Base-by-base conservation (phyloP, 2,329 filamentous ascomycete species). In the Phialemoniopsis sp. region DNA sequence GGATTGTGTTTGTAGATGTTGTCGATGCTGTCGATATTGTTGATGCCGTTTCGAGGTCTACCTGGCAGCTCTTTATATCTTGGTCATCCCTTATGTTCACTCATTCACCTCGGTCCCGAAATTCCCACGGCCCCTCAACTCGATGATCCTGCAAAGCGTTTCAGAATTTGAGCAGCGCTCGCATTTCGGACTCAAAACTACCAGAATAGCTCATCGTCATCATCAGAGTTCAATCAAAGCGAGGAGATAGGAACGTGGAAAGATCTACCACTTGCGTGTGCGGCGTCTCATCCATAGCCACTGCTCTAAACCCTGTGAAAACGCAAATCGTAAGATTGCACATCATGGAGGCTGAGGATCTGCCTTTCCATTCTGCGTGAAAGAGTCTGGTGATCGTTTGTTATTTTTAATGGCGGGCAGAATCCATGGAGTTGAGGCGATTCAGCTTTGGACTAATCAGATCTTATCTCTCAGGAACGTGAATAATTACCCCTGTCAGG, bases 31-130 rank as follows among this genome's bases (percentile, higher is more conserved):
- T 29, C 29, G 35, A 37, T 28, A n/a, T 15, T 28, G 19, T 29
- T 36, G 17, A 37, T 13, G n/a, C 35, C 15, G 15, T 37, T 29
- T 13, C 28, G 28, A 21, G 29, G 18, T 10, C 29, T 18, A 21
- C 35, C 29, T 29, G 19, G 18, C 35, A 37, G 13, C 35, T 10
- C 15, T 17, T 29, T 37, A 37, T 37, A 37, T 37, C 16, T 14
- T 37, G 35, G 13, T 37, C 13, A 29, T 29, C 17, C 15, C 19
- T 28, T 14, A 29, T n/a, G n/a, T 7, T 29, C 35, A 28, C 35
- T 29, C 28, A 37, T 37, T 13, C 29, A 5, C 21, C 19, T 29
- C 13, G 13, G 16, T n/a, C 35, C 17, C 29, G 14, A 37, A 16
- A 37, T 29, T 37, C 28, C 35, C 19, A 15, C 28, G 35, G 32